Evolutionary conservation across 208 protist genomes (phyloP), one percentile per base, ranked within the genome.

Genomic region (Crithidia brevicula): DNA sequence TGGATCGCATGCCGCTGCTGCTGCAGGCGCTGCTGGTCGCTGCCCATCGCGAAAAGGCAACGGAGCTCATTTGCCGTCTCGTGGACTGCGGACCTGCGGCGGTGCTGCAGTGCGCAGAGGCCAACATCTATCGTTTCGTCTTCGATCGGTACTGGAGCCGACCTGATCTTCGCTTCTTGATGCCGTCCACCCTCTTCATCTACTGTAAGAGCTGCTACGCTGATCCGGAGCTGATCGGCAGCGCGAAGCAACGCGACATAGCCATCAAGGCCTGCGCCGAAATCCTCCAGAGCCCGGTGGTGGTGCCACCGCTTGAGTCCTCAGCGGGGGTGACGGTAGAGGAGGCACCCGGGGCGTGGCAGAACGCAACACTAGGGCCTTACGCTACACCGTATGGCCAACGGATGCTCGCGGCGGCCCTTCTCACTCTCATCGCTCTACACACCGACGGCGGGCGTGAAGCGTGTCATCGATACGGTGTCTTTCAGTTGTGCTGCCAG

Each of bases 181-280:
- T 96, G 78, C 91, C 91, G 13, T 53, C 91, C n/a, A 75, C 85
- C 4, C 72, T 96, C 22, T 96, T 96, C 61, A 89, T 96, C 61
- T 93, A 88, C 65, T 70, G 77, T 47, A 96, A 96, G 77, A 87
- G 75, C 43, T 90, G 81, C 72, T 93, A 94, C 77, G 85, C 82
- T 1, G 91, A 96, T 58, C 85, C 88, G 7, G 71, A 67, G 30
- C 77, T 96, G 34, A 83, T 92, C 45, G 86, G 84, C 50, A 42
- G 70, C 2, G 31, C 62, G 11, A 79, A 76, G 54, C 86, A 91
- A 70, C 78, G 83, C 27, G 68, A 83, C 25, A 49, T 63, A 8
- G 77, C 86, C 22, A 57, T 92, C 23, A 72, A 81, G 28, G 72
- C 69, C 18, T 93, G 86, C 49, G 72, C 81, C 27, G 78, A 88